Percentiles rank a stretch among this genome's conserved stretches.
phyloP scores from a whole-genome alignment of 306 rosid species.

The Leucaena leucocephala region DNA sequence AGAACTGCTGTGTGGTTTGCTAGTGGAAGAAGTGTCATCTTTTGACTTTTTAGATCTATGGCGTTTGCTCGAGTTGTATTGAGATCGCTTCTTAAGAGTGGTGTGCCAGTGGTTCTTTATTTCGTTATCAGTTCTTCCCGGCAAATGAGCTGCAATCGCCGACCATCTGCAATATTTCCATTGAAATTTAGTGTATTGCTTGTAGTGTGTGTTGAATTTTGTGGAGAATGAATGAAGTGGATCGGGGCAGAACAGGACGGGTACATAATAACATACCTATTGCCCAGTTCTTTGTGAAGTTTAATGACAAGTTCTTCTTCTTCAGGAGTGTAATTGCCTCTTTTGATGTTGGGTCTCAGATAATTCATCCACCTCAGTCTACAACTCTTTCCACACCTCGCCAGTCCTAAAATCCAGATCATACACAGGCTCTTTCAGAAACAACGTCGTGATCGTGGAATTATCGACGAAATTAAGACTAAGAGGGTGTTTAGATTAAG shows the following conservation, averaged over 20 bases:
- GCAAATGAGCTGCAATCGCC: slow-evolving; percentile 59
- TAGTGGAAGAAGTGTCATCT: not conserved
- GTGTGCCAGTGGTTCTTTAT: slow-evolving; percentile 80
- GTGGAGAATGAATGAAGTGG: not conserved
- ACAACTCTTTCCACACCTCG: slow-evolving; percentile 15
- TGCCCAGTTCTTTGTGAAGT: slow-evolving; percentile 10
- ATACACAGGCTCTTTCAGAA: not conserved
- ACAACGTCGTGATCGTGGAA: not conserved
- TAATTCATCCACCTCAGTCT: slow-evolving; percentile 24
- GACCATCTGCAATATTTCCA: slow-evolving; percentile 59
- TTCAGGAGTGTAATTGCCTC: slow-evolving; percentile 8
- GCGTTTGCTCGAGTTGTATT: not conserved
- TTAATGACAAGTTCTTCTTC: not conserved
- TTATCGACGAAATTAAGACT: not conserved
- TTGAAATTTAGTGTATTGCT: not conserved
- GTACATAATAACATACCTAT: not conserved
- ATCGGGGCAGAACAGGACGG: too few relatives aligned
- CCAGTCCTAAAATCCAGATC: not conserved
- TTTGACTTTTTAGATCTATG: slow-evolving; percentile 18
- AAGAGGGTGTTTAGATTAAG: too few relatives aligned
- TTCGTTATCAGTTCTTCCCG: slow-evolving; percentile 84
- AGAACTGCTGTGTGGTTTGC: not conserved
- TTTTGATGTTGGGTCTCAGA: slow-evolving; percentile 16
- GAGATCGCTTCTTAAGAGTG: slow-evolving; percentile 50
- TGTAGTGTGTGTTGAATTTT: too few relatives aligned